Conservation (phyloP, 495 filamentous ascomycete genomes). For the Neurospora sp. region DNA sequence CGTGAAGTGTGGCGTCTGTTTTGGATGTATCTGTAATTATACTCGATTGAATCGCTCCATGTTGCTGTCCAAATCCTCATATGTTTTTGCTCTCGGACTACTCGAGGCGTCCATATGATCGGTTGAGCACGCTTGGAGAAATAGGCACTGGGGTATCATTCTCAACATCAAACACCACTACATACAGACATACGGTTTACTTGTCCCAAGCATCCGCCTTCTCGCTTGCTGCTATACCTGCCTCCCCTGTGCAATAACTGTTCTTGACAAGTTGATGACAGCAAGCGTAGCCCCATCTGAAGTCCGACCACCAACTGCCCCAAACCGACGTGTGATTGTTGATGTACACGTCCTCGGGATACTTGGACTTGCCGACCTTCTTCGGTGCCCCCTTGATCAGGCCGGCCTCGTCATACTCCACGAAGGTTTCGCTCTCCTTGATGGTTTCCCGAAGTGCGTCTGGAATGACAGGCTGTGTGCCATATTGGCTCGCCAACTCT, state of each 20-base stretch:
- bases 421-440: constrained; percentile 73
- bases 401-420: constrained; percentile 90
- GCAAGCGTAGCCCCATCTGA: constrained; percentile 95
- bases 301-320: constrained; percentile 96
- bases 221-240: constrained; percentile 52
- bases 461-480: constrained; percentile 56
- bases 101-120: background rate
- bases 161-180: background rate
- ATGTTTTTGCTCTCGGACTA: background rate
- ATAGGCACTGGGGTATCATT: constrained; percentile 18
- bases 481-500: constrained; percentile 75
- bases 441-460: constrained; percentile 57
- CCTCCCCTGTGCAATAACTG: constrained; percentile 91
- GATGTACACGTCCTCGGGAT: constrained; percentile 72
- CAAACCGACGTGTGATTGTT: constrained; percentile 92
- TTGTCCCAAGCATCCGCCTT: constrained; percentile 19
- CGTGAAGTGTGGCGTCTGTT: background rate
- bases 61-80: background rate
- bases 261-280: constrained; percentile 91
- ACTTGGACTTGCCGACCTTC: constrained; percentile 71
- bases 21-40: background rate
- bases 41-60: background rate
- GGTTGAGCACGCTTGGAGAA: background rate
- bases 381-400: constrained; percentile 80
- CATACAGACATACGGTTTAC: background rate